Evolutionary conservation across 148 eudicot genomes (phyloP).

Genomic region (Fagopyrum esculentum): DNA sequence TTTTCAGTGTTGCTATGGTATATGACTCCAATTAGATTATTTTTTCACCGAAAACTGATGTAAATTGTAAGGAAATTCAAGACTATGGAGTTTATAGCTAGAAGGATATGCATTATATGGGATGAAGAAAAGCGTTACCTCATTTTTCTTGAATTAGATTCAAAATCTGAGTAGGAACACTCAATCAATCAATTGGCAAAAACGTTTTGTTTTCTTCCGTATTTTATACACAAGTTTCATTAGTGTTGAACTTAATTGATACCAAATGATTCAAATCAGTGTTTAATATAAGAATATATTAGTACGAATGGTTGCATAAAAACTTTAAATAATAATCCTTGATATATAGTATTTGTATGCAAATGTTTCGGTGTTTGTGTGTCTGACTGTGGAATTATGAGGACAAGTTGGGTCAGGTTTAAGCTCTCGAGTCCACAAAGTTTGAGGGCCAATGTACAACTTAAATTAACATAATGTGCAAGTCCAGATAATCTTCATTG

Average conservation of each 20-base stretch:
- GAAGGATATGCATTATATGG: neutral
- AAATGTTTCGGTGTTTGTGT: neutral
- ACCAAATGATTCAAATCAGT: neutral
- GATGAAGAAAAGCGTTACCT: neutral
- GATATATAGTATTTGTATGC: too few relatives aligned
- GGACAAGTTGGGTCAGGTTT: neutral
- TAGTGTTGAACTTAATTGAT: neutral
- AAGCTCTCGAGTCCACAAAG: neutral
- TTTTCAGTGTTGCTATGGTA: neutral
- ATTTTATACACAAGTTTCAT: neutral
- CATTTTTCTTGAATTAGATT: neutral
- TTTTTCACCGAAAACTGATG: neutral
- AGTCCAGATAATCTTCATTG: neutral
- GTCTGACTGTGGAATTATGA: neutral
- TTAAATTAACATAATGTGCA: neutral
- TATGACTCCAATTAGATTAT: neutral
- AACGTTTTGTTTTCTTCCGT: neutral
- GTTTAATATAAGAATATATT: neutral
- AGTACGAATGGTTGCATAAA: neutral
- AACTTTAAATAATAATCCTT: too few relatives aligned
- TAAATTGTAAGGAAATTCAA: neutral
- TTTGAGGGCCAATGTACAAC: neutral
- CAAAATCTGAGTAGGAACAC: neutral
- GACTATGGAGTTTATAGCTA: neutral
- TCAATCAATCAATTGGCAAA: neutral